Evolutionary conservation across 140 eudicot genomes (phyloP).

Genomic region (Stevia rebaudiana): DNA sequence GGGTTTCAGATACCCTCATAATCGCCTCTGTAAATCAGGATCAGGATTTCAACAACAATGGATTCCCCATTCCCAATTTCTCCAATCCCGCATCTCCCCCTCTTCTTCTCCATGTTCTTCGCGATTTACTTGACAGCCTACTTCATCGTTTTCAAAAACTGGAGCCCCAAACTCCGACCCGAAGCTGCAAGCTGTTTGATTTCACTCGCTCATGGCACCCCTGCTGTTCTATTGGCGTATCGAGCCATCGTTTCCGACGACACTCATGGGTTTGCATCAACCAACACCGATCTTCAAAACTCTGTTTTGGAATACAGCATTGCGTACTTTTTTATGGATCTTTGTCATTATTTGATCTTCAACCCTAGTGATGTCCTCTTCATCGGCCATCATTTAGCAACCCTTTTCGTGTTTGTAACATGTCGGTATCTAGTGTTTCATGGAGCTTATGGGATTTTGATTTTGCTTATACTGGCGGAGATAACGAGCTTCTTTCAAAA

Average conservation of each 20-base stretch:
- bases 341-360: constrained; percentile 56
- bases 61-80: constrained; percentile 20
- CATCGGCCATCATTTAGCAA: constrained; percentile 84
- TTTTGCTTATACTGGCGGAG: constrained; percentile 66
- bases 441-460: constrained; percentile 57
- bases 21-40: not conserved
- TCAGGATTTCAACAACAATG: constrained; percentile 27
- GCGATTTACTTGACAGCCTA: constrained; percentile 28
- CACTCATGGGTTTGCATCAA: constrained; percentile 4
- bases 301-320: constrained; percentile 75
- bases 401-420: constrained; percentile 60
- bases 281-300: constrained; percentile 43
- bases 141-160: constrained; percentile 28
- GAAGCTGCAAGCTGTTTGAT: constrained; percentile 86
- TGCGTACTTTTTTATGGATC: constrained; percentile 69
- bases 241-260: constrained; percentile 37
- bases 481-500: constrained; percentile 73
- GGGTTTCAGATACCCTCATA: constrained; percentile 19
- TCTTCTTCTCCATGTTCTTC: constrained; percentile 31
- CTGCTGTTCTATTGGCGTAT: constrained; percentile 68
- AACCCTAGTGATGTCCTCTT: constrained; percentile 78
- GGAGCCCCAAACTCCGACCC: constrained; percentile 37
- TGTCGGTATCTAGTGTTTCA: constrained; percentile 54
- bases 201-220: constrained; percentile 83
- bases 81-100: constrained; percentile 32